Percentiles rank a stretch among this genome's conserved stretches.
Conservation (phyloP, 352 stramenopile genomes). For the Globisporangium viniferum region DNA sequence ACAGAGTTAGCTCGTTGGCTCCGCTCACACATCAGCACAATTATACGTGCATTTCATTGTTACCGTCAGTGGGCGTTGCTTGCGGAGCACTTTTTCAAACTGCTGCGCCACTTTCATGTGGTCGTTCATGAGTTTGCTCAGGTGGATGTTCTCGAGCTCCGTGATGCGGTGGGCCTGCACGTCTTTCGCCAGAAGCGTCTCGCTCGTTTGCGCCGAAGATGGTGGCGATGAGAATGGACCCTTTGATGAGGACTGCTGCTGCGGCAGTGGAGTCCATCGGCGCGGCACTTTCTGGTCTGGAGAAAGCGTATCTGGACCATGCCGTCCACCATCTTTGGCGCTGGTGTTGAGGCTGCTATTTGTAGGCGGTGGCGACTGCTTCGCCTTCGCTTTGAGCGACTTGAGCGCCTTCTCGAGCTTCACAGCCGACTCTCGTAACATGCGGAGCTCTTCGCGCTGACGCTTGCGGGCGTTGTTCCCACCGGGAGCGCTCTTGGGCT, state of each 20-base stretch:
- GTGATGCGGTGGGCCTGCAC: background rate
- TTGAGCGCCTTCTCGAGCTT: slow-evolving; percentile 5
- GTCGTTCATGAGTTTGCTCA: slow-evolving; percentile 29
- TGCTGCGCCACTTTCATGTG: slow-evolving; percentile 22
- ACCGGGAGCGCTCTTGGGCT: slow-evolving; percentile 2
- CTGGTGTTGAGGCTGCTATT: no score
- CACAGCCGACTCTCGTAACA: background rate
- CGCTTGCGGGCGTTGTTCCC: slow-evolving; percentile 13
- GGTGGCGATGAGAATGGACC: background rate
- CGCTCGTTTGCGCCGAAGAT: background rate
- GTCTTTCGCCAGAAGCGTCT: background rate
- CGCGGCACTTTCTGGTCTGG: slow-evolving; percentile 2
- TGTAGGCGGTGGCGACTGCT: background rate
- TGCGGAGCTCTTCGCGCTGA: slow-evolving; percentile 11
- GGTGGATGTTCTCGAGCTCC: slow-evolving; percentile 18
- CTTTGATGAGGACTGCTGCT: background rate
- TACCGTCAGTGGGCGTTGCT: slow-evolving; percentile 21
- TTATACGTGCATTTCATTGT: background rate
- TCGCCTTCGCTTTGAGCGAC: background rate
- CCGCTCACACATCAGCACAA: no score
- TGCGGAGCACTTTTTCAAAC: slow-evolving; percentile 21
- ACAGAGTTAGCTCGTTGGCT: background rate
- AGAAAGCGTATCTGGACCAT: background rate
- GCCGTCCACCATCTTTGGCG: background rate
- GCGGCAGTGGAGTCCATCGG: background rate